phyloP scores from a whole-genome alignment of 768 basidiomycete genomes.

The Chalciporus pseudorubinellus region DNA sequence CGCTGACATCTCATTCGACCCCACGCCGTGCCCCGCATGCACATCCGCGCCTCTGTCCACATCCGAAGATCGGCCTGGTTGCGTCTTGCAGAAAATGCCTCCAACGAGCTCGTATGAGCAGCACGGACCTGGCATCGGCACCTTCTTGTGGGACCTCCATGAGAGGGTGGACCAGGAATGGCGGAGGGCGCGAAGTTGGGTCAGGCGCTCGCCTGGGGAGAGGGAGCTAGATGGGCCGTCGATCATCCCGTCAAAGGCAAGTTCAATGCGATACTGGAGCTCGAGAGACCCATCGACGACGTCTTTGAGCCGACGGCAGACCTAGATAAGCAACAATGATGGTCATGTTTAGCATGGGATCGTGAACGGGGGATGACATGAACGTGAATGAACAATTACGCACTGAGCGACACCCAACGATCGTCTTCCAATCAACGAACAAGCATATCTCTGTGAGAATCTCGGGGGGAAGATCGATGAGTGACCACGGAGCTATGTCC shows the following conservation, averaged over 20 bases:
- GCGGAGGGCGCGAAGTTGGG: slow-evolving; percentile 34
- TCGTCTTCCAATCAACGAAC: slow-evolving; percentile 7
- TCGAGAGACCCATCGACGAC: slow-evolving; percentile 29
- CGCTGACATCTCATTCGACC: slow-evolving; percentile 26
- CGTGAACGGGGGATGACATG: neutral
- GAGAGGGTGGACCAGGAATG: slow-evolving; percentile 34
- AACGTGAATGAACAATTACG: neutral
- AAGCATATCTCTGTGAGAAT: slow-evolving; percentile 12
- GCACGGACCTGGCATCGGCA: slow-evolving; percentile 37
- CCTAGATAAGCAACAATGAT: slow-evolving; percentile 12
- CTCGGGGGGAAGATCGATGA: slow-evolving; percentile 17
- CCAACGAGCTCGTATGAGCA: slow-evolving; percentile 61
- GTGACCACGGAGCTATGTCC: neutral
- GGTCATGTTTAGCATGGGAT: neutral
- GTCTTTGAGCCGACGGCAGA: slow-evolving; percentile 18
- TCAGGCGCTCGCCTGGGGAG: slow-evolving; percentile 32
- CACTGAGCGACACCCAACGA: slow-evolving; percentile 14
- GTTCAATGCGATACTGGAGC: slow-evolving; percentile 39
- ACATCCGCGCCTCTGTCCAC: neutral
- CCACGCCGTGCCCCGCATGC: neutral
- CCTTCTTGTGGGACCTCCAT: slow-evolving; percentile 21
- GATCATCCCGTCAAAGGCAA: slow-evolving; percentile 38
- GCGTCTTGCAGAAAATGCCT: slow-evolving; percentile 52
- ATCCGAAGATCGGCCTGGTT: neutral
- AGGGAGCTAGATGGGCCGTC: slow-evolving; percentile 13